Conservation (phyloP, 148 eudicot genomes). For the Spergularia marina region DNA sequence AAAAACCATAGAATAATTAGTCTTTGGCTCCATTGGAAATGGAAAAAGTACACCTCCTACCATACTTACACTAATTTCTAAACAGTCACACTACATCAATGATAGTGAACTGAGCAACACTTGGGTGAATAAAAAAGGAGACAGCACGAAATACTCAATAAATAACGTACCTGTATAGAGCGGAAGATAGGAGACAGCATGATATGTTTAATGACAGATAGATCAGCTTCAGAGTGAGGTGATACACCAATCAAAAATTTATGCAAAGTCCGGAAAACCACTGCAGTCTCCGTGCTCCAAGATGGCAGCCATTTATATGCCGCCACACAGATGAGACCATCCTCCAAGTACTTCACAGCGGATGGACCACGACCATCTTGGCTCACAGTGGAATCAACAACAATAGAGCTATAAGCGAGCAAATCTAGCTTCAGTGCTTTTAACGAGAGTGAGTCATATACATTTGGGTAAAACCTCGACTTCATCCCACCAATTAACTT, state of each 20-base stretch:
- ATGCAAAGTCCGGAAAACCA: conserved; percentile 71
- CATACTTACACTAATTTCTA: not conserved
- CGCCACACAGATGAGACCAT: conserved; percentile 64
- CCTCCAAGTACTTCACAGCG: conserved; percentile 52
- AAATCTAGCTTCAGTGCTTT: conserved; percentile 82
- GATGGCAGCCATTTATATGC: conserved; percentile 91
- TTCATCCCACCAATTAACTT: conserved; percentile 37
- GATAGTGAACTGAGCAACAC: not conserved
- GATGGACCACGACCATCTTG: conserved; percentile 21
- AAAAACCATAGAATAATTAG: too few relatives aligned
- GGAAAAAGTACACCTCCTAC: too few relatives aligned
- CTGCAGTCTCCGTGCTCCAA: conserved; percentile 93
- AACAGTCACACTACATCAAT: not conserved
- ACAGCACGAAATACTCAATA: not conserved
- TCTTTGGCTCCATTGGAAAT: too few relatives aligned
- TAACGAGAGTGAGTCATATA: conserved; percentile 84
- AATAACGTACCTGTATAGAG: conserved; percentile 58
- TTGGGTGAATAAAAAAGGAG: not conserved
- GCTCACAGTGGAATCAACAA: conserved; percentile 27
- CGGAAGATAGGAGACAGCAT: conserved; percentile 61
- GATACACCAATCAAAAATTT: conserved; percentile 74
- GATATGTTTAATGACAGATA: conserved; percentile 39
- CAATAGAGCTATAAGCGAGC: conserved; percentile 58
- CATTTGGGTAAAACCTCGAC: conserved; percentile 61
- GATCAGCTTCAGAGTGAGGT: conserved; percentile 50